Evolutionary conservation across 2,329 filamentous ascomycete genomes (phyloP), one percentile per base, ranked within the genome.

Genomic region (Talaromyces sp.): DNA sequence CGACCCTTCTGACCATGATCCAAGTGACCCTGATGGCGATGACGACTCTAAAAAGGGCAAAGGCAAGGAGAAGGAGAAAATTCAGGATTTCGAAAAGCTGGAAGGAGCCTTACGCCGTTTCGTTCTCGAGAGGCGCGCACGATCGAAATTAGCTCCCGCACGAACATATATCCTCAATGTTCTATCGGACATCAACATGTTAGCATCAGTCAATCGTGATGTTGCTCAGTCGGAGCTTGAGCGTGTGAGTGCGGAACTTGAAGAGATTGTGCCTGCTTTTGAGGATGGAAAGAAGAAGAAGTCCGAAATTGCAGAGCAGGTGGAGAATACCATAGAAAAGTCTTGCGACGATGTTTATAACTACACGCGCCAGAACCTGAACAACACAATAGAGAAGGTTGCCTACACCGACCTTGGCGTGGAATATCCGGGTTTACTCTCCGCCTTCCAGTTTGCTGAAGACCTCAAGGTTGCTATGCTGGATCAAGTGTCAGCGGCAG

Each of bases 151-250:
- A 60, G 93, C 94, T 1, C 94, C 94, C 5, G 94, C 94, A 6
- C 92, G 91, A 75, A 97, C 93, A 1, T 99, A 99, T 69, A 84
- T 99, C 1, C 79, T 96, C 66, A 99, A 99, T 72, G 88, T 97
- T 25, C 81, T 99, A 35, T 88, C 90, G 65, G 94, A 99, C 68
- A 81, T 99, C 60, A 80, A 91, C 68, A 87, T 85, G 3, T 80
- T 99, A 41, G 93, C 93, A 5, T 85, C 81, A 0, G 90, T 96
- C 65, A 99, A 99, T 72, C 81, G 86, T 25, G 90, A 96, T 63
- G 88, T 97, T 28, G 91, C 92, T 1, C 85, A 91, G 66, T 82
- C 86, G 8, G 94, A 99, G 73, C 79, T 97, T 11, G 85, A 94
- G 59, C 84, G 92, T 28, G 90, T 97, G 2, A 88, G 84, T 7